phyloP scores from a whole-genome alignment of 169 alveolate genomes.

The Cryptosporidium canis region DNA sequence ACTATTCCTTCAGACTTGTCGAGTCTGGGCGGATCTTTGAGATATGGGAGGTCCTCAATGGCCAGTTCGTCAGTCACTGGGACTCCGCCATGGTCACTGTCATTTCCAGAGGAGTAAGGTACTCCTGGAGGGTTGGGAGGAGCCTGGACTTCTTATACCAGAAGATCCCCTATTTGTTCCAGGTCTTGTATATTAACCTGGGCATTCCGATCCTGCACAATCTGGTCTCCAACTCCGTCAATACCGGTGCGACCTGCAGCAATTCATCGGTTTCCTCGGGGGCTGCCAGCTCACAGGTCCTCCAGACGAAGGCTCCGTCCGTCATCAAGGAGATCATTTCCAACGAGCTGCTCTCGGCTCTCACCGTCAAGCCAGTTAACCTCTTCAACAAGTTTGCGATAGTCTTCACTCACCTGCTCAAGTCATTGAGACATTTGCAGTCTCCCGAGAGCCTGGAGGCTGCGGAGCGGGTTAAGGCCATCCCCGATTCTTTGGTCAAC shows the following conservation, averaged over 20 bases:
- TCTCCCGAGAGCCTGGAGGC: neutral
- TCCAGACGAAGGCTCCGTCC: slow-evolving; percentile 45
- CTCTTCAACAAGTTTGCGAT: slow-evolving; percentile 41
- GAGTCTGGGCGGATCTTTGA: slow-evolving; percentile 39
- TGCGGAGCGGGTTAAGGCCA: neutral
- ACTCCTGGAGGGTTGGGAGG: slow-evolving; percentile 41
- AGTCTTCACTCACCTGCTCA: slow-evolving; percentile 24
- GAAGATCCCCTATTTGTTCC: slow-evolving; percentile 18
- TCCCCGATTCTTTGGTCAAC: neutral
- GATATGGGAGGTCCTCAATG: slow-evolving; percentile 45
- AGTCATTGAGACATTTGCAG: slow-evolving; percentile 8
- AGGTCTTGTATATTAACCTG: slow-evolving; percentile 27
- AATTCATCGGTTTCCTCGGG: slow-evolving; percentile 52
- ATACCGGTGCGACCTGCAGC: slow-evolving; percentile 58
- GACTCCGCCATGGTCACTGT: slow-evolving; percentile 48
- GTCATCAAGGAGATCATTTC: slow-evolving; percentile 22
- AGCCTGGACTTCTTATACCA: neutral
- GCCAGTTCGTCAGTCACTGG: slow-evolving; percentile 30
- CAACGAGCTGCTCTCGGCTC: slow-evolving; percentile 6
- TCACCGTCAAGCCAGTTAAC: slow-evolving; percentile 28
- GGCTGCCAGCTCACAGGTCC: neutral
- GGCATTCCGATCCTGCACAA: slow-evolving; percentile 59
- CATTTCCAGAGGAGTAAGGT: slow-evolving; percentile 52
- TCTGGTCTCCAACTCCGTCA: slow-evolving; percentile 21
- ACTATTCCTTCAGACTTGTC: slow-evolving; percentile 11